phyloP scores from a whole-genome alignment of 768 basidiomycete genomes.

The Hericium rajendrae region DNA sequence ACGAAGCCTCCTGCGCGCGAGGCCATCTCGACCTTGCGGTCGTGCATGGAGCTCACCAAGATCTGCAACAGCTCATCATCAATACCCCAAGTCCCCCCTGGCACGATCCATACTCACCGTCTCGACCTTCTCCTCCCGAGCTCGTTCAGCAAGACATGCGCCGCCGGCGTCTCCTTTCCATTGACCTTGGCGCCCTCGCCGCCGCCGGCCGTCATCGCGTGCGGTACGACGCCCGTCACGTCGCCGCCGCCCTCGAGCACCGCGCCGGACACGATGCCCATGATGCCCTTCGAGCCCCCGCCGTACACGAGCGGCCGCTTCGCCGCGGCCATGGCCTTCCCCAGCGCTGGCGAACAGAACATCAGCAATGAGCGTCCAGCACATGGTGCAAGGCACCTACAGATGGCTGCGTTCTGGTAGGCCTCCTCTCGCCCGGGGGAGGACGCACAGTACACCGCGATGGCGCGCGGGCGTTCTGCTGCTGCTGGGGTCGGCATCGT shows the following conservation, averaged over 20 bases:
- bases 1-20: slow-evolving; percentile 71
- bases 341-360: slow-evolving; percentile 43
- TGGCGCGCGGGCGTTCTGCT: background rate
- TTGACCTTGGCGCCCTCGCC: slow-evolving; percentile 48
- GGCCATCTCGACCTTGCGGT: slow-evolving; percentile 90
- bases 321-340: slow-evolving; percentile 53
- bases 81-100: background rate
- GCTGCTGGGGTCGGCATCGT: background rate
- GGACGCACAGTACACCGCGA: slow-evolving; percentile 3
- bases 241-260: slow-evolving; percentile 58
- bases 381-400: background rate
- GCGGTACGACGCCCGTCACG: slow-evolving; percentile 72
- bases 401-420: background rate
- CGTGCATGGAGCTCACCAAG: slow-evolving; percentile 75
- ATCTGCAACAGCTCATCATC: slow-evolving; percentile 30
- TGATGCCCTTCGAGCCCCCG: slow-evolving; percentile 74
- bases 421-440: background rate
- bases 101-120: background rate
- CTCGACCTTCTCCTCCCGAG: slow-evolving; percentile 26
- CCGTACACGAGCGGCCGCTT: slow-evolving; percentile 74
- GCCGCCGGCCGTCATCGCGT: slow-evolving; percentile 59
- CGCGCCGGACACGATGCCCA: slow-evolving; percentile 71
- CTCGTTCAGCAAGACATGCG: slow-evolving; percentile 21
- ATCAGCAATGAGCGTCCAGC: background rate
- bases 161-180: slow-evolving; percentile 11